phyloP scores from a whole-genome alignment of 2,329 filamentous ascomycete genomes.

The Cryphonectria parasitica region DNA sequence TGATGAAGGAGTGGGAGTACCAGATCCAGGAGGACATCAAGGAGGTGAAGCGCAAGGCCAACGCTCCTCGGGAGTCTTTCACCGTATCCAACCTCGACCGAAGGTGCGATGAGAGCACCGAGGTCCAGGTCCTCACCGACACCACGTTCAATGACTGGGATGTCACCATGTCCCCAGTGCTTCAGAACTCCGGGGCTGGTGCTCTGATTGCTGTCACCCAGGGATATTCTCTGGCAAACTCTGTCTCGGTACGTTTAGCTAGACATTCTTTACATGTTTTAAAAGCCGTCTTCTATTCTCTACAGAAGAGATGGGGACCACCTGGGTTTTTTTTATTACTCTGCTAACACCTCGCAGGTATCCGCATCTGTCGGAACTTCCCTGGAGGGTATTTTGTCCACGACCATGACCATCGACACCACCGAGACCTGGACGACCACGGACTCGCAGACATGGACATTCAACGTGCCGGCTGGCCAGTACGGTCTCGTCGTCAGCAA shows the following conservation, averaged over 20 bases:
- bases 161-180: conserved; percentile 41
- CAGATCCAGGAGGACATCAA: conserved; percentile 29
- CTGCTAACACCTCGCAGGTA: conserved; percentile 1
- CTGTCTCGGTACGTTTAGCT: conserved; percentile 34
- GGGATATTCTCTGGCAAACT: conserved; percentile 42
- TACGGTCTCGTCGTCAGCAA: conserved; percentile 45
- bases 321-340: too few relatives aligned
- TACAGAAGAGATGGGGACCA: too few relatives aligned
- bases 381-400: conserved; percentile 32
- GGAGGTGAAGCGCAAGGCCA: conserved; percentile 21
- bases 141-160: conserved; percentile 45
- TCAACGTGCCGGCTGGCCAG: conserved; percentile 41
- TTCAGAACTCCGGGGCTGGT: conserved; percentile 36
- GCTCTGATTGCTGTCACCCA: conserved; percentile 38
- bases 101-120: conserved; percentile 32
- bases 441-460: conserved; percentile 38
- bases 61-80: neutral
- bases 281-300: neutral
- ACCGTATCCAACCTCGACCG: conserved; percentile 4
- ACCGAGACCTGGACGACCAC: conserved; percentile 39
- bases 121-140: conserved; percentile 34
- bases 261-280: neutral
- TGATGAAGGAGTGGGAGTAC: conserved; percentile 37
- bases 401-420: conserved; percentile 33
- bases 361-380: neutral